Percentiles rank a stretch among this genome's conserved stretches.
phyloP scores from a whole-genome alignment of 2,329 filamentous ascomycete species.

The Huntiella omanensis region DNA sequence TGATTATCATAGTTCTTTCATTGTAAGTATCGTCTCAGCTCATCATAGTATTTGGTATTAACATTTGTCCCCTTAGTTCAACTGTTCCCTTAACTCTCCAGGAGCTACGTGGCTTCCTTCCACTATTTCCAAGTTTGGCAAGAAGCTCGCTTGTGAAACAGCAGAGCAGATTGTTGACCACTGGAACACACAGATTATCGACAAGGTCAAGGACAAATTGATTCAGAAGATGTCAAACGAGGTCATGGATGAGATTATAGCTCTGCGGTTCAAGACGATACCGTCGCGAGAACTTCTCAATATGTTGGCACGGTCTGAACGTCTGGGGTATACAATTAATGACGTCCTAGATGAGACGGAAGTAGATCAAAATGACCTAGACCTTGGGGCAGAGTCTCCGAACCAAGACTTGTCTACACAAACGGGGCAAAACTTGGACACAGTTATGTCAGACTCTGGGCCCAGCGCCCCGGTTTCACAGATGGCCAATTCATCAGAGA shows the following conservation, averaged over 20 bases:
- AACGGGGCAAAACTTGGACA: no score
- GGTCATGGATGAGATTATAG: conserved; percentile 35
- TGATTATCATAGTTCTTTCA: conserved; percentile 28
- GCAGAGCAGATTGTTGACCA: conserved; percentile 23
- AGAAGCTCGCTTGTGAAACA: conserved; percentile 22
- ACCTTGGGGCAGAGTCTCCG: not conserved
- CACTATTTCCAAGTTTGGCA: conserved; percentile 26
- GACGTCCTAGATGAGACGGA: conserved; percentile 5
- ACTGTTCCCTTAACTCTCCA: no score
- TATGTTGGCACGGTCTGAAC: conserved; percentile 35
- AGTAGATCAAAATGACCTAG: conserved; percentile 23
- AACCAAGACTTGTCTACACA: no score
- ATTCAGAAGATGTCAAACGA: conserved; percentile 26
- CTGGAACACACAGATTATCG: conserved; percentile 18
- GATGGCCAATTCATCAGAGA: no score
- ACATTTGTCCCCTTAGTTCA: no score
- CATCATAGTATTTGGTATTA: no score
- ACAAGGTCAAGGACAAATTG: conserved; percentile 28
- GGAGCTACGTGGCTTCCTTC: no score
- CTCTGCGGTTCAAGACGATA: conserved; percentile 32
- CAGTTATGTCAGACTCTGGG: no score
- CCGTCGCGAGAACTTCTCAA: conserved; percentile 35
- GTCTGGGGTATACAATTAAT: conserved; percentile 28
- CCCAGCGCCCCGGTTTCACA: no score
- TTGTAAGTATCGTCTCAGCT: conserved; percentile 18